Evolutionary conservation across 2,329 filamentous ascomycete species (phyloP), one percentile per base, ranked within the genome.

Genomic region (Fusarium pseudocircinatum): DNA sequence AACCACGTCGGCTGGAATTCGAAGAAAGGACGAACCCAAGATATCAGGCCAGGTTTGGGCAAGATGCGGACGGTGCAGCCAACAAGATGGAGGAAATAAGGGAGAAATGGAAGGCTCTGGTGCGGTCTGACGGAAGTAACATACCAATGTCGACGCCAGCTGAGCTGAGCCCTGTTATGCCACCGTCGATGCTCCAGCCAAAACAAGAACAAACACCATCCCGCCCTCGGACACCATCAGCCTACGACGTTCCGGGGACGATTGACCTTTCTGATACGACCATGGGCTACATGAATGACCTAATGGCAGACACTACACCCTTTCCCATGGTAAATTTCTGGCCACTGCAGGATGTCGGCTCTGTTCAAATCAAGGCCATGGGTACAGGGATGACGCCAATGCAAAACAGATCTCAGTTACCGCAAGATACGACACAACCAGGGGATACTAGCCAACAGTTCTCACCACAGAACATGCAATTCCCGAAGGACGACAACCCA

Each of bases 31-130:
- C 82, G 69, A 84, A 83, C 20, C 77, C 83, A 3, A 80, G 83
- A 0, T 68, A 68, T 20, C 84, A 85, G 7, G 81, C 83, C 34
- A 84, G 83, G n/a, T 87, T 89, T 58, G 84, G 84, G 6, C 83
- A 85, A 14, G 79, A 87, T 7, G 84, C 86, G 1, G 85, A 84
- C 7, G 85, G 83, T 4, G 80, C 86, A 26, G 86, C 87, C 50
- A 82, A 81, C 43, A 81, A 81, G 22, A 82, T 87, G 70, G 86
- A 87, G n/a, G 81, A 85, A 49, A 74, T 82, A 10, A 79, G 84
- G 24, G 84, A 87, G 16, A 83, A 83, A 37, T 91, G 89, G 89
- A 83, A 87, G 43, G 81, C 82, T 46, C 78, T 90, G 13, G 82
- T 90, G 11, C 80, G 82, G 22, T 78, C 79, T 9, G 81, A 81